Conservation (phyloP, 2,329 filamentous ascomycete genomes). For the Colletotrichum trifolii region DNA sequence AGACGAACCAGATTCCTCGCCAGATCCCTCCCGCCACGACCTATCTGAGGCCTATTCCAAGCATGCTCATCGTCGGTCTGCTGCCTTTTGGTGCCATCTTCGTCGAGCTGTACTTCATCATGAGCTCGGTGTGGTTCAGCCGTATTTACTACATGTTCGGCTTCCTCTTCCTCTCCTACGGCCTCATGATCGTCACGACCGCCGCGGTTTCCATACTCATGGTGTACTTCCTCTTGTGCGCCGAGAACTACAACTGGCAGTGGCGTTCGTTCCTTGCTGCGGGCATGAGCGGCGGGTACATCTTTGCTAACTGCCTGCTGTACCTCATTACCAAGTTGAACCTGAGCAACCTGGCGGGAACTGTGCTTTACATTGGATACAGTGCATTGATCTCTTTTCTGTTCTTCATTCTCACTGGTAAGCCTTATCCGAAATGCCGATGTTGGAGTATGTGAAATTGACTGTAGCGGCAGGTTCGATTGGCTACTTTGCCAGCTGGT, state of each 20-base stretch:
- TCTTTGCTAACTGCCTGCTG: slow-evolving; percentile 89
- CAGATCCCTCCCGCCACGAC: slow-evolving; percentile 89
- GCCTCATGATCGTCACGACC: slow-evolving; percentile 94
- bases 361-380: slow-evolving; percentile 93
- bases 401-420: slow-evolving; percentile 94
- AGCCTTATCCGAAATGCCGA: slow-evolving; percentile 48
- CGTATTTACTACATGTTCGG: slow-evolving; percentile 99
- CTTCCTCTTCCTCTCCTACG: slow-evolving; percentile 97
- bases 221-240: slow-evolving; percentile 95
- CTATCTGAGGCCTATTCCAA: slow-evolving; percentile 88
- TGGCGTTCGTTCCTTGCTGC: slow-evolving; percentile 95
- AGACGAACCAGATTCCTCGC: slow-evolving; percentile 96
- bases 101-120: slow-evolving; percentile 98
- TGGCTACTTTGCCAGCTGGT: slow-evolving; percentile 94
- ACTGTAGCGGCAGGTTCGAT: slow-evolving; percentile 76
- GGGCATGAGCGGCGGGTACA: slow-evolving; percentile 89
- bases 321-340: slow-evolving; percentile 92
- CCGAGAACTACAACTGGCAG: slow-evolving; percentile 99
- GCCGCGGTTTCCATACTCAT: slow-evolving; percentile 92
- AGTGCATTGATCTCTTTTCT: slow-evolving; percentile 88
- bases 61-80: slow-evolving; percentile 90
- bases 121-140: slow-evolving; percentile 98
- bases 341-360: slow-evolving; percentile 85
- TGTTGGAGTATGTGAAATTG: not conserved
- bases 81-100: slow-evolving; percentile 97